These are phyloP conservation scores for Penicillium verrucosum DNA, from an alignment of 2,329 filamentous ascomycete species.

Conservation along the genomic window DNA sequence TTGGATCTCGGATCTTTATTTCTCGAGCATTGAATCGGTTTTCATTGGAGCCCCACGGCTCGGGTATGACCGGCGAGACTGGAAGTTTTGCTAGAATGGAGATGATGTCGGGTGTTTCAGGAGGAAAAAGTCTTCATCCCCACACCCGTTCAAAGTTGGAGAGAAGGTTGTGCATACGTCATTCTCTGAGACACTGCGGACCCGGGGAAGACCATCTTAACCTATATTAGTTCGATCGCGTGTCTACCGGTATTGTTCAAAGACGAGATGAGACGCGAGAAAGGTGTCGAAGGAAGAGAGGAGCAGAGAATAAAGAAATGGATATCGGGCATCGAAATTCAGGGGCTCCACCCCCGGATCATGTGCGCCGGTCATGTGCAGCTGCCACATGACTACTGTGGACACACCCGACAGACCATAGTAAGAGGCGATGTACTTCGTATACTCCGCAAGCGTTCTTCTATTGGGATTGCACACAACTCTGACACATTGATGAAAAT, in stretches of 20 bases:
- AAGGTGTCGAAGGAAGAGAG: not conserved
- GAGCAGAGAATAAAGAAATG: not conserved
- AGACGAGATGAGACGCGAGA: not conserved
- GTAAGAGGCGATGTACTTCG: not conserved
- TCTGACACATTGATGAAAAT: not conserved
- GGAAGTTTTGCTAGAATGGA: not conserved
- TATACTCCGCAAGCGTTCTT: not conserved
- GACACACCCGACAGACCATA: not conserved
- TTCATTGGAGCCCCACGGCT: constrained; percentile 14
- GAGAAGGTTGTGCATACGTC: constrained; percentile 7
- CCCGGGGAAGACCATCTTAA: not conserved
- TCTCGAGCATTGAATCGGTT: constrained; percentile 1
- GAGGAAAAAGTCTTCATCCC: constrained; percentile 13
- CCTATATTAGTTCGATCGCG: not conserved
- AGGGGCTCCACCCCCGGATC: constrained; percentile 12
- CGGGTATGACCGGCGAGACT: constrained; percentile 13
- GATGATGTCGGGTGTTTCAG: constrained; percentile 23
- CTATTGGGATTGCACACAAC: not conserved
- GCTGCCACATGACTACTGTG: constrained; percentile 14
- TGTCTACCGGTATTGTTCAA: not conserved
- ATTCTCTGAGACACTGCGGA: constrained; percentile 1
- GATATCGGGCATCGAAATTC: not conserved
- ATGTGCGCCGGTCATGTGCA: constrained; percentile 15
- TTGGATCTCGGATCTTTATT: constrained; percentile 2
- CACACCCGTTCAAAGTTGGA: not conserved